Conservation (phyloP, 2,329 filamentous ascomycete genomes). For the Sordariomycetes sp. region DNA sequence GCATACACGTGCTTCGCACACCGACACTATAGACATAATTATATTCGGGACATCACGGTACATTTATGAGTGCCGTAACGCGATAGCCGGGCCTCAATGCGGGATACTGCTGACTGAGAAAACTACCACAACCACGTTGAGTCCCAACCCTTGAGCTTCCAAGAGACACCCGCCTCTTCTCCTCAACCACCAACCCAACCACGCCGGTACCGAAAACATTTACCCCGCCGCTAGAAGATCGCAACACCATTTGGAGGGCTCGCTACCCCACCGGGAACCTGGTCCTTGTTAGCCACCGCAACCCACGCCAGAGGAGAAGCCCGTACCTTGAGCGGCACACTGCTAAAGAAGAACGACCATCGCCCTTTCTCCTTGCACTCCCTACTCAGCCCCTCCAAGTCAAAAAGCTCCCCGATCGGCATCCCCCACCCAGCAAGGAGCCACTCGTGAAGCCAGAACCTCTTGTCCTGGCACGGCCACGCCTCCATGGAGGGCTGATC, state of each 20-base stretch:
- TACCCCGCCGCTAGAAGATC: neutral
- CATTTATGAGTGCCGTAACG: too few relatives aligned
- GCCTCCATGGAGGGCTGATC: slow-evolving; percentile 1
- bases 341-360: slow-evolving; percentile 3
- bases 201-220: neutral
- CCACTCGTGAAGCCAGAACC: slow-evolving; percentile 4
- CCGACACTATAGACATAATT: too few relatives aligned
- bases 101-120: too few relatives aligned
- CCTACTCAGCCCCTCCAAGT: neutral
- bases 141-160: too few relatives aligned
- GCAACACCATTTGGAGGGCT: slow-evolving; percentile 4
- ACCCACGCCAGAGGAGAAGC: neutral
- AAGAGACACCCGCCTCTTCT: too few relatives aligned
- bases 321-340: slow-evolving; percentile 1
- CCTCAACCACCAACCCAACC: too few relatives aligned
- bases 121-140: too few relatives aligned
- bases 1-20: too few relatives aligned
- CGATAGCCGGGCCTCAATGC: too few relatives aligned
- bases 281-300: neutral
- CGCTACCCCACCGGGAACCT: slow-evolving; percentile 3
- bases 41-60: too few relatives aligned
- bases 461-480: neutral
- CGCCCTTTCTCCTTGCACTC: neutral
- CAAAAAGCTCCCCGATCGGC: slow-evolving; percentile 4
- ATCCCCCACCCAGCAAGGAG: slow-evolving; percentile 3